Base-by-base conservation (phyloP, 257 asterid species). In the Lithospermum erythrorhizon region DNA sequence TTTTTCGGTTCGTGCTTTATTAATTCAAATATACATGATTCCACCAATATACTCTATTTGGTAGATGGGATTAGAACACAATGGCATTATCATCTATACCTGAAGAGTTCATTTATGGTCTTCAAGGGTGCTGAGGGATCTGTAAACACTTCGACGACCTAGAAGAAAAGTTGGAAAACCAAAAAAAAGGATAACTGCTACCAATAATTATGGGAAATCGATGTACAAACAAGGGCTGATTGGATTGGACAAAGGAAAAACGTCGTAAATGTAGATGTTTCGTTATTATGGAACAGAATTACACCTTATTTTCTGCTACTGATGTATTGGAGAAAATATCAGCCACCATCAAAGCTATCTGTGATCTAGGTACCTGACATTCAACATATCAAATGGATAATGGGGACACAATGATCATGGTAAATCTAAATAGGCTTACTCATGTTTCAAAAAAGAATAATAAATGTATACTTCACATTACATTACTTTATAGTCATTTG, bases 401-500 rank as follows among this genome's bases (percentile, higher is more conserved):
- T 52, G 49, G 15, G 17, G 47, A 35, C 47, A 41, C 49, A 13
- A 41, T 2, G 18, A 41, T 41, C 49, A 27, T 27, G 32, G 18
- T 41, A 11, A 11, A 41, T 14, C 17, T 13, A 13, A 41, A 14
- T 41, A 41, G 49, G 49, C 49, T 41, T 41, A 41, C 49, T 41
- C 49, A 41, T 41, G 49, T 41, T 35, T 8, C 45, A 35, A 7
- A 35, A 35, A 8, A 13, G 45, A 32, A 35, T 37, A 62, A 72
- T 76, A 72, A 79, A 87, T 27, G 6, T 27, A 27, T 87, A 83
- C 49, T 41, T 11, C 49, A 41, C 96, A 90, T 89, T 90, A 83
- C 97, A 90, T 90, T 90, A 91, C 98, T 88, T 88, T 91, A 83
- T 79, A 83, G 84, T 80, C 96, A 87, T 72, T 72, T 27, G 62